Evolutionary conservation across 148 eudicot species (phyloP).

Genomic region (Silene latifolia): DNA sequence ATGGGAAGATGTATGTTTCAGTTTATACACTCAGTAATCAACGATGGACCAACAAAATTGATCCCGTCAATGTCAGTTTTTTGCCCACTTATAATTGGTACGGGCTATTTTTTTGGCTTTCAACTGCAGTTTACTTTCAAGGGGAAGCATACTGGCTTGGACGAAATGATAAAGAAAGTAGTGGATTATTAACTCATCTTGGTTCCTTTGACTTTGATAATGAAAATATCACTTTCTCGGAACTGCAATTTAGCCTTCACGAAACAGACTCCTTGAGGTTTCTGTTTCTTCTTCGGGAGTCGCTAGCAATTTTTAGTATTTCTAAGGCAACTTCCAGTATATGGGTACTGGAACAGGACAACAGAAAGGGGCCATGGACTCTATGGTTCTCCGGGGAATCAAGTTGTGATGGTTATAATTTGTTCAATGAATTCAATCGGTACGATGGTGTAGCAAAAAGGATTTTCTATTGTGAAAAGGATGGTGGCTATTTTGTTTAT

Average conservation of each 20-base stretch:
- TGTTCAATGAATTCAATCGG: too few species aligned
- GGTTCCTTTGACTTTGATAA: neutral
- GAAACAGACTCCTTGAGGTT: neutral
- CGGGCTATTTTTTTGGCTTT: neutral
- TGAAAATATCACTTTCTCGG: too few species aligned
- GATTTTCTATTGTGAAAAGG: too few species aligned
- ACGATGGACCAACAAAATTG: neutral
- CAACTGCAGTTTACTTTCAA: neutral
- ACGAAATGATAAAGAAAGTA: neutral
- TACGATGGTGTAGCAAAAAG: too few species aligned
- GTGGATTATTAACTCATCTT: neutral
- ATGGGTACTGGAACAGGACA: neutral
- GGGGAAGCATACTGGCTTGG: slow-evolving; percentile 6
- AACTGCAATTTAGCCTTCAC: neutral
- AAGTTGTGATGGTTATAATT: too few species aligned
- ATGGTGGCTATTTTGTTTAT: too few species aligned
- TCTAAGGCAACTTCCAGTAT: neutral
- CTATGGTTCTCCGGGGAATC: too few species aligned
- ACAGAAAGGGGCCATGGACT: neutral
- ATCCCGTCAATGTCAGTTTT: neutral
- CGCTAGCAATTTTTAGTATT: neutral
- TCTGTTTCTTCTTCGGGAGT: neutral
- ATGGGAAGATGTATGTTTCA: neutral
- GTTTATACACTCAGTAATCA: neutral
- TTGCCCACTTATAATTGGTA: too few species aligned